Conservation (phyloP, 805 yeast genomes). For the Candida koratica region DNA sequence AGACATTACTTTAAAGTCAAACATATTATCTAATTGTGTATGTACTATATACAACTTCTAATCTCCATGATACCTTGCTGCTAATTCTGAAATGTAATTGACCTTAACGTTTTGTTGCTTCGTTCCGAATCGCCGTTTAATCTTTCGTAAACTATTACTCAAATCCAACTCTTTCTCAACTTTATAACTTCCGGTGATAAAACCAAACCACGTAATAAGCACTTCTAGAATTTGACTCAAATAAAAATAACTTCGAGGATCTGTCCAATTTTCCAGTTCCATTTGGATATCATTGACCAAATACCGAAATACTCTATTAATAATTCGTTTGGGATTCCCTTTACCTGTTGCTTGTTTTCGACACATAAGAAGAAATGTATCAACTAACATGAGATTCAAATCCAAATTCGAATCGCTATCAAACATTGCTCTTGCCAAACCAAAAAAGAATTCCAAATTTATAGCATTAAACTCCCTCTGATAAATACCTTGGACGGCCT, state of each 20-base stretch:
- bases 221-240: background rate
- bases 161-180: background rate
- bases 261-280: background rate
- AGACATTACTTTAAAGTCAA: slow-evolving; percentile 88
- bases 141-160: background rate
- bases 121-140: background rate
- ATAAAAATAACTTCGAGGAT: background rate
- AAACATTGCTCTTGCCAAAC: background rate
- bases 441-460: background rate
- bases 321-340: slow-evolving; percentile 1
- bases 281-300: background rate
- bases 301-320: background rate
- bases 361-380: background rate
- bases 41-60: background rate
- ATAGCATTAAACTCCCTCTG: background rate
- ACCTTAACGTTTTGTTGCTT: background rate
- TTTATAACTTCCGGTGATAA: background rate
- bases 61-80: background rate
- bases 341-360: background rate
- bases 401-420: background rate
- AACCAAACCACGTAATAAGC: background rate
- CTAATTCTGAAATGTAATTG: background rate
- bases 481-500: background rate
- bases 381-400: background rate
- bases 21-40: slow-evolving; percentile 54